Percentiles rank a stretch among this genome's conserved stretches.
These are phyloP conservation scores for Fusarium sp. DNA, from an alignment of 2,329 filamentous ascomycete species.

Conservation along the genomic window DNA sequence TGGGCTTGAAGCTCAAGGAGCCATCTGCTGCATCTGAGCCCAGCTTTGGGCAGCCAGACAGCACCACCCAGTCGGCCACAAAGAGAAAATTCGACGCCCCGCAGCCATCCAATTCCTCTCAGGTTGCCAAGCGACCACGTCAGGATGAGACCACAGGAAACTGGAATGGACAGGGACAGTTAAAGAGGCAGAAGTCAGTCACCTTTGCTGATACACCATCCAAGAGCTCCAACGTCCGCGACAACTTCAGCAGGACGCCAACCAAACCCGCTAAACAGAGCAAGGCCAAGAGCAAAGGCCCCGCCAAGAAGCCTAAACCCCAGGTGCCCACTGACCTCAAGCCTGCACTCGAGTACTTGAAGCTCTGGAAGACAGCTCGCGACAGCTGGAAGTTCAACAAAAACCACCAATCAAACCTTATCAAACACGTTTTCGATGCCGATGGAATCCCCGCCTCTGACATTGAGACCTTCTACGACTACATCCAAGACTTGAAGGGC, in stretches of 20 bases:
- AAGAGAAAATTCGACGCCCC: constrained; percentile 60
- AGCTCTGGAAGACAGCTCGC: constrained; percentile 79
- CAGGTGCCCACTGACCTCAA: constrained; percentile 64
- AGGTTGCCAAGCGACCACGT: constrained; percentile 55
- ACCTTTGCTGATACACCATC: constrained; percentile 63
- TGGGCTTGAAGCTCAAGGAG: constrained; percentile 74
- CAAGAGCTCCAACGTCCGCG: constrained; percentile 29
- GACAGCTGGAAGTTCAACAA: constrained; percentile 96
- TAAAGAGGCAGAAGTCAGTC: constrained; percentile 64
- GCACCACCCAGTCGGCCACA: constrained; percentile 52
- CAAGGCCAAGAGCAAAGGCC: constrained; percentile 55
- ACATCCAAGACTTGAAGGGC: constrained; percentile 85
- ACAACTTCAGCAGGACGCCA: constrained; percentile 51
- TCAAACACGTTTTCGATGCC: constrained; percentile 85
- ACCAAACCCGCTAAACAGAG: constrained; percentile 52
- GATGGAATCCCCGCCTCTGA: constrained; percentile 79
- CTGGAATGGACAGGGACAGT: constrained; percentile 49
- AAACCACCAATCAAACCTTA: constrained; percentile 86
- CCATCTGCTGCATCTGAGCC: constrained; percentile 53
- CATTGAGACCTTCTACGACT: constrained; percentile 79
- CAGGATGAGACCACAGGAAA: constrained; percentile 48
- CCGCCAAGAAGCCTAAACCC: constrained; percentile 57
- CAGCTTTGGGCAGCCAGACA: constrained; percentile 58
- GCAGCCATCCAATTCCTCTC: constrained; percentile 51
- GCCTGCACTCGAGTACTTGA: constrained; percentile 82